Evolutionary conservation across 495 filamentous ascomycete genomes (phyloP).

Genomic region (Aspergillus steynii): DNA sequence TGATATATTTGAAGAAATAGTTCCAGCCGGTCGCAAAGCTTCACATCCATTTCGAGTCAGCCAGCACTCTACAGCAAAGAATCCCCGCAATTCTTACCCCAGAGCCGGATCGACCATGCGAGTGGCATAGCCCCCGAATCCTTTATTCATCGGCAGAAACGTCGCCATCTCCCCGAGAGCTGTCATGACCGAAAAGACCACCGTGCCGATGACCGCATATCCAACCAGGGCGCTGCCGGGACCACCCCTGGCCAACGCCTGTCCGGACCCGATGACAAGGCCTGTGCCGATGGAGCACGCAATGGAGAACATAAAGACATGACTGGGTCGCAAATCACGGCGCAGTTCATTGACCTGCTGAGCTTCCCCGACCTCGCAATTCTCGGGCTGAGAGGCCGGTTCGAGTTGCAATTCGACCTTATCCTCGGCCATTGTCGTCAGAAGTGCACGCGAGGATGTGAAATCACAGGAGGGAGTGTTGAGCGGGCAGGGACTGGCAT

Average conservation of each 20-base stretch:
- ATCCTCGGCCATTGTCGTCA: too few species aligned
- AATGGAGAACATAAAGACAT: slow-evolving; percentile 15
- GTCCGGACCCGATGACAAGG: slow-evolving; percentile 3
- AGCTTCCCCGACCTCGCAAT: too few species aligned
- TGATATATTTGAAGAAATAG: slow-evolving; percentile 15
- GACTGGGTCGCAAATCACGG: slow-evolving; percentile 6
- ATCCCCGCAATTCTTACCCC: slow-evolving; percentile 1
- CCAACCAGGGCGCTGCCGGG: slow-evolving; percentile 9
- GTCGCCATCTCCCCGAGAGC: slow-evolving; percentile 14
- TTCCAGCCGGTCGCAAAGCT: slow-evolving; percentile 17
- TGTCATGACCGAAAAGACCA: slow-evolving; percentile 9
- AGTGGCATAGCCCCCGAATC: slow-evolving; percentile 15
- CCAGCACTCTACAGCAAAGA: neutral
- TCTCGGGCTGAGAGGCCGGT: too few species aligned
- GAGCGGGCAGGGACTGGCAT: too few species aligned
- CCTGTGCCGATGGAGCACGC: slow-evolving; percentile 13
- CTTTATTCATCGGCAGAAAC: slow-evolving; percentile 12
- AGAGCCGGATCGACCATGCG: slow-evolving; percentile 11
- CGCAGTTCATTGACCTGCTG: neutral
- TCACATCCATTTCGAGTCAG: neutral
- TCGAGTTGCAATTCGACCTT: too few species aligned
- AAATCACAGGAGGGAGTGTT: too few species aligned
- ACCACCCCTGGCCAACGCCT: slow-evolving; percentile 9
- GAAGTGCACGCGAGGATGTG: too few species aligned
- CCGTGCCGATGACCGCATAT: slow-evolving; percentile 8